phyloP scores from a whole-genome alignment of 768 basidiomycete genomes.

The Mycena capillaripes region DNA sequence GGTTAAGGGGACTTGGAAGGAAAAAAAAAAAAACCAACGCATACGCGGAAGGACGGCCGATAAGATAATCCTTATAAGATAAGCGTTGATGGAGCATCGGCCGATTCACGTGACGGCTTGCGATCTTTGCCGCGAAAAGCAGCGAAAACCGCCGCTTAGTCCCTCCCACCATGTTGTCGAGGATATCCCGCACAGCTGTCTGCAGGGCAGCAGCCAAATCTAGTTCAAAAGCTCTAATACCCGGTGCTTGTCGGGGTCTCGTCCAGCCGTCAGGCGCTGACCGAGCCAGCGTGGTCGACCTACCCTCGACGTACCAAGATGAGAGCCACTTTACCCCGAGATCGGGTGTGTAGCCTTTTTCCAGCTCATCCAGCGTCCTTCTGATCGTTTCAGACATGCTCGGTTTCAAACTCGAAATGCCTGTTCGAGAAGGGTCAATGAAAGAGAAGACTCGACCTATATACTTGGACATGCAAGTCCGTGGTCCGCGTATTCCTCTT shows the following conservation, averaged over 20 bases:
- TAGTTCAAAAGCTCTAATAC: slow-evolving; percentile 41
- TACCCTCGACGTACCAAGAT: slow-evolving; percentile 81
- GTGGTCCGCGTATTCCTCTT: slow-evolving; percentile 36
- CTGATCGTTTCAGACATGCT: slow-evolving; percentile 77
- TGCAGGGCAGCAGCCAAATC: slow-evolving; percentile 50
- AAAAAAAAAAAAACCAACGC: no score
- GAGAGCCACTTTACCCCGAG: slow-evolving; percentile 79
- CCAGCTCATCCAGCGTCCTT: background rate
- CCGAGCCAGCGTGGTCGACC: slow-evolving; percentile 85
- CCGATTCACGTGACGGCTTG: background rate
- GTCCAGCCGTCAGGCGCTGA: slow-evolving; percentile 89
- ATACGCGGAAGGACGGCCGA: no score
- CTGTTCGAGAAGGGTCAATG: slow-evolving; percentile 68
- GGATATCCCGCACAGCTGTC: slow-evolving; percentile 59
- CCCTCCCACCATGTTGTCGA: slow-evolving; percentile 66
- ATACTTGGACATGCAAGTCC: slow-evolving; percentile 97
- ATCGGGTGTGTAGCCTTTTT: slow-evolving; percentile 61
- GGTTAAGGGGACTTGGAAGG: no score
- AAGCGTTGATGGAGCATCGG: background rate
- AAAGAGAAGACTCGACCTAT: slow-evolving; percentile 86
- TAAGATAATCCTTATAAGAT: no score
- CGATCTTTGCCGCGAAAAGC: background rate
- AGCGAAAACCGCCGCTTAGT: slow-evolving; percentile 6
- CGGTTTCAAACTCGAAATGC: slow-evolving; percentile 85
- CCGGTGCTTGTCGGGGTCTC: slow-evolving; percentile 65